Conservation (phyloP, 257 asterid species). For the Perilla frutescens region DNA sequence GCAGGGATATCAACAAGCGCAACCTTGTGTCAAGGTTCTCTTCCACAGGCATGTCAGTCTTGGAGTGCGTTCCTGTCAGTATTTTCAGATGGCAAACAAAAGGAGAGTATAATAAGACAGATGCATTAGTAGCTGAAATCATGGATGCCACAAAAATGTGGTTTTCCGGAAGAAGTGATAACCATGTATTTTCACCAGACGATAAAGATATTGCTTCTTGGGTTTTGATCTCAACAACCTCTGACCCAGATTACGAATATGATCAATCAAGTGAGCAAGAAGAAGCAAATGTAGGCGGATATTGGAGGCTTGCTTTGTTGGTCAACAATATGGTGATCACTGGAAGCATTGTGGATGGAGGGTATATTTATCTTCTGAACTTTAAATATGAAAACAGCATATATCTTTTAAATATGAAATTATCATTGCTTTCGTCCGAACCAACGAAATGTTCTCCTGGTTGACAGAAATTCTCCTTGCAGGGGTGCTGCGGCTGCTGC, state of each 20-base stretch:
- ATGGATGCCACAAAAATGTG: constrained; percentile 66
- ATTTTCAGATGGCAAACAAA: constrained; percentile 68
- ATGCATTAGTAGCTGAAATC: constrained; percentile 51
- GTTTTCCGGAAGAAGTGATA: constrained; percentile 45
- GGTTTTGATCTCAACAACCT: constrained; percentile 70
- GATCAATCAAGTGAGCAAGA: constrained; percentile 46
- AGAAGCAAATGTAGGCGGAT: constrained; percentile 34
- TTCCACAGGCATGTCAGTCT: constrained; percentile 61
- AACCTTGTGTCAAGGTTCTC: constrained; percentile 72
- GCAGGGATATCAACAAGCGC: constrained; percentile 76
- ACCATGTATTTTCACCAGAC: constrained; percentile 42
- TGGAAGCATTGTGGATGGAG: constrained; percentile 66
- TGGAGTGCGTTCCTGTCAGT: constrained; percentile 67
- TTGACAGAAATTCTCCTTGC: constrained; percentile 36
- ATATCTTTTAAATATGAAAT: neutral
- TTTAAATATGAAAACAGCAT: neutral
- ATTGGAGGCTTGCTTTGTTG: constrained; percentile 87
- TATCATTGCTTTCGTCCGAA: neutral
- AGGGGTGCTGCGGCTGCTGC: constrained; percentile 61
- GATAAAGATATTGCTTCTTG: constrained; percentile 71
- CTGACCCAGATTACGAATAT: constrained; percentile 47
- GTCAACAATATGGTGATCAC: constrained; percentile 65
- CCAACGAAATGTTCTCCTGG: neutral
- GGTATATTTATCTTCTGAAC: constrained; percentile 50
- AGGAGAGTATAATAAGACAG: constrained; percentile 41